These are phyloP conservation scores for Entelexis sorbosivorans DNA, from an alignment of 1,139 yeast species.

Conservation along the genomic window DNA sequence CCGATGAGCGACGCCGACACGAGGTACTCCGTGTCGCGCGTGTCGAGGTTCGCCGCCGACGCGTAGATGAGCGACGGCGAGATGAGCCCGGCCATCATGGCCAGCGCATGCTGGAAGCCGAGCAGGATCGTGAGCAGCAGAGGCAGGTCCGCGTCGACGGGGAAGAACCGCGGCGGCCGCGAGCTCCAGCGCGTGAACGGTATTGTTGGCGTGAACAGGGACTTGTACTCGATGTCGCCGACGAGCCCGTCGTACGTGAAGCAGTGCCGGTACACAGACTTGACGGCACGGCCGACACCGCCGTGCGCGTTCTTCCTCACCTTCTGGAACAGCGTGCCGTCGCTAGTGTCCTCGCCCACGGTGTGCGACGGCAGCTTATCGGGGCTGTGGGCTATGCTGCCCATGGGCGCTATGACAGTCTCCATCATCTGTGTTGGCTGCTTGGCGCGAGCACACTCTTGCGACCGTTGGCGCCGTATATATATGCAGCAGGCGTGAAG, in stretches of 20 bases:
- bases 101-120: conserved; percentile 77
- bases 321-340: neutral
- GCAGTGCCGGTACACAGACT: neutral
- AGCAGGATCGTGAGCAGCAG: conserved; percentile 58
- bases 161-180: conserved; percentile 63
- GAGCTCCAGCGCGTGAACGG: conserved; percentile 46
- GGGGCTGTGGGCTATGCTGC: neutral
- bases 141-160: conserved; percentile 70
- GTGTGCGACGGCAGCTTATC: neutral
- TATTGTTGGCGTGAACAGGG: conserved; percentile 62
- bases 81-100: conserved; percentile 85
- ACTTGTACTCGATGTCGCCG: conserved; percentile 74
- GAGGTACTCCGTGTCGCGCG: conserved; percentile 49
- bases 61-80: conserved; percentile 75
- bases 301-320: neutral
- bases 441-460: neutral
- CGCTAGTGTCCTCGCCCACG: neutral
- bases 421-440: neutral
- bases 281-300: neutral
- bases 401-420: neutral
- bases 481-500: neutral
- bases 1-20: conserved; percentile 68
- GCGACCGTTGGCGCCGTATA: neutral
- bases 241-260: conserved; percentile 59
- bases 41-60: conserved; percentile 45